Evolutionary conservation across 2,329 filamentous ascomycete species (phyloP).

Genomic region (Plectosphaerella sp.): DNA sequence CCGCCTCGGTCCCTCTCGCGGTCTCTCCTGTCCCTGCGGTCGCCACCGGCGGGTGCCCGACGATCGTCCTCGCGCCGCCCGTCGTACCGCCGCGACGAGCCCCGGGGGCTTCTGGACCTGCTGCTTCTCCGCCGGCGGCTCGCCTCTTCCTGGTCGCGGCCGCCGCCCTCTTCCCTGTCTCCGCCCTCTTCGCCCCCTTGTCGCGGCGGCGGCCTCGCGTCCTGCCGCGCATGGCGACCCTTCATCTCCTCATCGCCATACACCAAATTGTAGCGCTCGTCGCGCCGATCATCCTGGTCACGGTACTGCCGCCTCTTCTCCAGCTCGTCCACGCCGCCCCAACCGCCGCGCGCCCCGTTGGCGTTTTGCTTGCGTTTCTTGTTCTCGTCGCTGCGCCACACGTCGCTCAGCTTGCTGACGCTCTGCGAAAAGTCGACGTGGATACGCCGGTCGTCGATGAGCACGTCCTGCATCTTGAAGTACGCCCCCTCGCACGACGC

Average conservation of each 20-base stretch:
- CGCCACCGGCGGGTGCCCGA: conserved; percentile 16
- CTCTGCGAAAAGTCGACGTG: conserved; percentile 99
- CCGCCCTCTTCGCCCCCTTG: neutral
- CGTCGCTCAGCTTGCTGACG: conserved; percentile 80
- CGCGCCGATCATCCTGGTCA: conserved; percentile 48
- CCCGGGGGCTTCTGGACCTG: conserved; percentile 37
- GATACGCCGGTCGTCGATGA: conserved; percentile 96
- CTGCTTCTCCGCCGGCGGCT: conserved; percentile 20
- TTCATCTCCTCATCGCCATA: conserved; percentile 70
- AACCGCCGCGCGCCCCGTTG: conserved; percentile 63
- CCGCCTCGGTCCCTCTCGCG: conserved; percentile 24
- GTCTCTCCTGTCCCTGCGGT: conserved; percentile 26
- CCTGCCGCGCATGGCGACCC: conserved; percentile 36
- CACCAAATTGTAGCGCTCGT: conserved; percentile 68
- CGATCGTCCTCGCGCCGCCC: conserved; percentile 14
- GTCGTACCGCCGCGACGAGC: conserved; percentile 6
- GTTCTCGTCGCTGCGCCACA: conserved; percentile 84
- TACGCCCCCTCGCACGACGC: conserved; percentile 91
- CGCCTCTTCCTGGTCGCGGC: conserved; percentile 6
- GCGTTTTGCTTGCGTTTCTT: conserved; percentile 59
- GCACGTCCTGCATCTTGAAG: conserved; percentile 96
- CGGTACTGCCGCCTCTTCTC: conserved; percentile 91
- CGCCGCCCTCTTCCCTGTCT: conserved; percentile 3
- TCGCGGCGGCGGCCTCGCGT: neutral
- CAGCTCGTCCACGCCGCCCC: conserved; percentile 82